Conservation (phyloP, 257 asterid species). For the Verbascum thapsus region DNA sequence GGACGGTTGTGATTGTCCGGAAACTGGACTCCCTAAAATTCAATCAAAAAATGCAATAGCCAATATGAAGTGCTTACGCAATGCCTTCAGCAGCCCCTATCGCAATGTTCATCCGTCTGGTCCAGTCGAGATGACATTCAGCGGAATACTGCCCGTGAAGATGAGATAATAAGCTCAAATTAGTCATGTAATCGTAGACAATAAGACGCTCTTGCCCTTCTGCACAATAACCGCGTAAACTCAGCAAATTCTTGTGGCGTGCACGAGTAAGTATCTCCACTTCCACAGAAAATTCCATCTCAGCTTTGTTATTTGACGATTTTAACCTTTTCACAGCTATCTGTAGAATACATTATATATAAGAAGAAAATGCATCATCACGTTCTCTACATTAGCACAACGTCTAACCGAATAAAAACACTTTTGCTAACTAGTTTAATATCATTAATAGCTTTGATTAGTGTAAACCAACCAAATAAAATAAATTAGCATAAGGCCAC, state of each 20-base stretch:
- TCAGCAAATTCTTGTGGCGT: constrained; percentile 79
- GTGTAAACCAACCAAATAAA: too few species aligned
- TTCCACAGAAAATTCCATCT: constrained; percentile 83
- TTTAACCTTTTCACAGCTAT: constrained; percentile 92
- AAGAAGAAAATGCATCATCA: constrained; percentile 22
- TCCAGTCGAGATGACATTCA: constrained; percentile 84
- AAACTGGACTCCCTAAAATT: too few species aligned
- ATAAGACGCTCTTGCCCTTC: constrained; percentile 97
- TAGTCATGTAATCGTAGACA: constrained; percentile 83
- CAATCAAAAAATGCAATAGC: too few species aligned
- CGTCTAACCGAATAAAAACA: too few species aligned
- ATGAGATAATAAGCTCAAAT: constrained; percentile 83
- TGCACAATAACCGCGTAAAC: constrained; percentile 83
- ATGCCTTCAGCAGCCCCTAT: constrained; percentile 90
- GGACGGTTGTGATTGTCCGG: too few species aligned
- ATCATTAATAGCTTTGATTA: neutral
- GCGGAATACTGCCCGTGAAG: constrained; percentile 94
- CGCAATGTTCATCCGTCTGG: constrained; percentile 78
- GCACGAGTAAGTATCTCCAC: constrained; percentile 89
- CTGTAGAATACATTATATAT: constrained; percentile 37
- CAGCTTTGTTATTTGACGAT: constrained; percentile 91
- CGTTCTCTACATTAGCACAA: neutral
- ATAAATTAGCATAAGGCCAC: too few species aligned
- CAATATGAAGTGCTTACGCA: constrained; percentile 54
- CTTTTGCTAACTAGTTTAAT: too few species aligned